These are phyloP conservation scores for Hypoxylon sp. DNA, from an alignment of 2,329 filamentous ascomycete species.

Conservation along the genomic window DNA sequence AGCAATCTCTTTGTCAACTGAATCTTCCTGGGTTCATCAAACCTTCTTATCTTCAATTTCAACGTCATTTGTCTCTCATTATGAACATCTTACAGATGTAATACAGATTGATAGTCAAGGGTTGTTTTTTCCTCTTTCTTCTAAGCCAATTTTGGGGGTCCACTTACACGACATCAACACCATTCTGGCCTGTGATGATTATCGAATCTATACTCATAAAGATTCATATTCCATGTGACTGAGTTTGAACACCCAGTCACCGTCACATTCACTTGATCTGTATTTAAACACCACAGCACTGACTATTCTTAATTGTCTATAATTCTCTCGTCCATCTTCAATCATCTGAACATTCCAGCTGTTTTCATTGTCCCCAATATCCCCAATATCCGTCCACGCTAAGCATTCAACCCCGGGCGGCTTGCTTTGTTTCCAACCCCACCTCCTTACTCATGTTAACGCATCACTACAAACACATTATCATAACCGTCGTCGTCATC, in stretches of 20 bases:
- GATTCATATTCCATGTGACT: constrained; percentile 24
- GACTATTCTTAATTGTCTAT: constrained; percentile 29
- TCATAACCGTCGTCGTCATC: constrained; percentile 18
- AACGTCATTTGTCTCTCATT: constrained; percentile 12
- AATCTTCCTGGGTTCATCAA: constrained; percentile 8
- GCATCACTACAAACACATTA: constrained; percentile 9
- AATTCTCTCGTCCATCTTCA: constrained; percentile 12
- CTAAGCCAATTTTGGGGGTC: constrained; percentile 19
- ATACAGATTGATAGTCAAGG: constrained; percentile 32
- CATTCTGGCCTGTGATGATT: constrained; percentile 30
- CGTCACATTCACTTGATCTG: constrained; percentile 9
- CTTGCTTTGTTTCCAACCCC: constrained; percentile 26
- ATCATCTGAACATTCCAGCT: constrained; percentile 10
- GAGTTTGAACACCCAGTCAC: constrained; percentile 2
- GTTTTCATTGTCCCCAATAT: constrained; percentile 6
- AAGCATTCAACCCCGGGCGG: constrained; percentile 15
- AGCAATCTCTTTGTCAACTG: constrained; percentile 20
- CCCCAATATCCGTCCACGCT: constrained; percentile 12
- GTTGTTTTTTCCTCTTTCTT: constrained; percentile 11
- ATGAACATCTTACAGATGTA: constrained; percentile 28
- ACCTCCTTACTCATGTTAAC: neutral
- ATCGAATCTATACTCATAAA: constrained; percentile 19
- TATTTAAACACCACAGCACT: constrained; percentile 18
- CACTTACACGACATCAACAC: constrained; percentile 29
- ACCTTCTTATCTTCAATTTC: constrained; percentile 9